A percentile compares a stretch with the other conserved stretches of the same genome.
Conservation (phyloP, 2,329 filamentous ascomycete genomes). For the Aspergillus transmontanensis region DNA sequence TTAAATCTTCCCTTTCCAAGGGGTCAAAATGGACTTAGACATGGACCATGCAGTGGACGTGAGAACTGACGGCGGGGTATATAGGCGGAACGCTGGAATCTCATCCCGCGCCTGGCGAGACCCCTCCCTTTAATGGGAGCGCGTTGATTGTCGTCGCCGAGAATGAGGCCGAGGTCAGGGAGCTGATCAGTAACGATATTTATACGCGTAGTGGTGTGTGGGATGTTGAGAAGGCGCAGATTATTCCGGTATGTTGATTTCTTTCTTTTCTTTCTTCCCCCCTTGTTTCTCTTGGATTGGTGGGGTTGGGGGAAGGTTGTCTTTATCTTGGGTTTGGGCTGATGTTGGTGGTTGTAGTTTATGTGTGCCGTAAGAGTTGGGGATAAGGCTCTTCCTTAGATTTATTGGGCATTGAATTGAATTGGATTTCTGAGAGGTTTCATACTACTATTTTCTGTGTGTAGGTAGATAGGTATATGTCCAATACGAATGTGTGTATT, state of each 20-base stretch:
- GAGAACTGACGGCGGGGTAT: background rate
- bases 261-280: background rate
- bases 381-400: background rate
- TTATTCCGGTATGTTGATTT: constrained; percentile 38
- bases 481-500: background rate
- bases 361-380: constrained; percentile 32
- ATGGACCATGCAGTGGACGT: background rate
- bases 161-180: constrained; percentile 69
- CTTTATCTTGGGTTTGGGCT: constrained; percentile 8
- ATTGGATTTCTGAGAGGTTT: background rate
- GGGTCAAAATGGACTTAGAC: background rate
- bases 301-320: constrained; percentile 3
- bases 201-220: constrained; percentile 75
- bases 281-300: background rate
- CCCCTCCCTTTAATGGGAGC: constrained; percentile 71
- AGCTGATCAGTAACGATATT: constrained; percentile 69
- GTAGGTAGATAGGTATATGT: background rate
- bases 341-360: constrained; percentile 24
- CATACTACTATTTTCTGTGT: background rate
- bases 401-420: background rate
- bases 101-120: constrained; percentile 64
- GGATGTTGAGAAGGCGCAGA: constrained; percentile 69
- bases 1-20: background rate
- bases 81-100: constrained; percentile 68
- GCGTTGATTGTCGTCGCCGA: constrained; percentile 68